Percentiles rank a stretch among this genome's conserved stretches.
These are phyloP conservation scores for Phytophthora europaea DNA, from an alignment of 352 stramenopile genomes.

Conservation along the genomic window DNA sequence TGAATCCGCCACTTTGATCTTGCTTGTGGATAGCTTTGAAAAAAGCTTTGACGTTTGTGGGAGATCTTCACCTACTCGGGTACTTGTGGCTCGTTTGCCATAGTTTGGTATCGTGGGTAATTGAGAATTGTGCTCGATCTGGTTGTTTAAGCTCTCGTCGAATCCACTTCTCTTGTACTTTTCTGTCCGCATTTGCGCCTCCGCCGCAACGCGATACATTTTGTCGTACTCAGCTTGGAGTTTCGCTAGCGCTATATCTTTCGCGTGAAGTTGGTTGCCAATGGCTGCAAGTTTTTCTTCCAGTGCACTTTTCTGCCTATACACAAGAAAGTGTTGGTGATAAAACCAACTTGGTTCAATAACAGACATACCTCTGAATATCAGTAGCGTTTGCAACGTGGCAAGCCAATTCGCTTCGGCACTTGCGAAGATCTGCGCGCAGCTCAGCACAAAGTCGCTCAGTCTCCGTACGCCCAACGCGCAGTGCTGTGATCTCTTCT, in stretches of 20 bases:
- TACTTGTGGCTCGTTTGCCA: background rate
- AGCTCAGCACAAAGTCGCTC: conserved; percentile 63
- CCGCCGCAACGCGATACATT: conserved; percentile 50
- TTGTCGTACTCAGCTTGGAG: conserved; percentile 45
- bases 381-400: conserved; percentile 53
- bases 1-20: background rate
- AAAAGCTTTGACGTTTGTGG: conserved; percentile 32
- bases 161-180: conserved; percentile 22
- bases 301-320: conserved; percentile 59
- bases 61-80: background rate
- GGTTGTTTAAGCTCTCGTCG: conserved; percentile 2
- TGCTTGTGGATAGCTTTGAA: conserved; percentile 15
- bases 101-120: background rate
- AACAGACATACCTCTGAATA: conserved; percentile 53
- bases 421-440: conserved; percentile 54
- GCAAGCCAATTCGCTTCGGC: conserved; percentile 61
- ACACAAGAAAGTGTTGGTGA: conserved; percentile 3
- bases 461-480: conserved; percentile 45
- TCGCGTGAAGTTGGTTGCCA: conserved; percentile 49
- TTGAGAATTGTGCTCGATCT: conserved; percentile 5
- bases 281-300: conserved; percentile 54
- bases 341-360: background rate
- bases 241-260: conserved; percentile 48
- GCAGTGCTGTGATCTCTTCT: conserved; percentile 55
- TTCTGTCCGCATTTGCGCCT: conserved; percentile 54